Percentiles rank a stretch among this genome's conserved stretches.
Evolutionary conservation across 345 rosid genomes (phyloP).

Genomic region (Kernera saxatilis): DNA sequence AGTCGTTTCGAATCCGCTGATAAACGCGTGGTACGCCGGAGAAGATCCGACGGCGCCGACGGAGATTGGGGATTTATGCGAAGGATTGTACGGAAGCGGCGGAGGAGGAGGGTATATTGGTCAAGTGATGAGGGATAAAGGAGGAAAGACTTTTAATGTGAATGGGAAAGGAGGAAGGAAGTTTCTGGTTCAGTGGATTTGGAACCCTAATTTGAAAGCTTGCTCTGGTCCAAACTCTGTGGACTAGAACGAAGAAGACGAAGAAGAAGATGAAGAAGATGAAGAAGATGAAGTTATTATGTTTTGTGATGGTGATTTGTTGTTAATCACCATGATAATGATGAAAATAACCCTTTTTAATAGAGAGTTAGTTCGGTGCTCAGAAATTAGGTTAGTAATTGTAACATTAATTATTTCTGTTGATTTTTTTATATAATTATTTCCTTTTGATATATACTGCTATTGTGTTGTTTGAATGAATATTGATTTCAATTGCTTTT

Average conservation of each 20-base stretch:
- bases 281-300: not conserved
- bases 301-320: not conserved
- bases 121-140: constrained; percentile 64
- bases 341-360: not conserved
- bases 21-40: constrained; percentile 99
- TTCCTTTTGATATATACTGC: not conserved
- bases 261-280: not conserved
- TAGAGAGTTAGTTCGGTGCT: not conserved
- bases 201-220: constrained; percentile 77
- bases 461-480: not conserved
- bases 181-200: constrained; percentile 87
- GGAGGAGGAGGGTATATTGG: constrained; percentile 96
- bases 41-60: constrained; percentile 96
- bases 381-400: constrained; percentile 10
- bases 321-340: not conserved
- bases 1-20: constrained; percentile 72
- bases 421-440: not conserved
- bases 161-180: constrained; percentile 64
- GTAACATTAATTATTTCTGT: constrained; percentile 6
- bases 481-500: constrained; percentile 3
- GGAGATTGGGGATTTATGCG: constrained; percentile 82
- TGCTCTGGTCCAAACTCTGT: constrained; percentile 78
- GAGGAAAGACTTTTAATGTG: constrained; percentile 66
- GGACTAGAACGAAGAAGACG: constrained; percentile 34
- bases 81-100: constrained; percentile 88